Evolutionary conservation across 2,329 filamentous ascomycete species (phyloP), one percentile per base, ranked within the genome.

Genomic region (Penicillium janthinellum): DNA sequence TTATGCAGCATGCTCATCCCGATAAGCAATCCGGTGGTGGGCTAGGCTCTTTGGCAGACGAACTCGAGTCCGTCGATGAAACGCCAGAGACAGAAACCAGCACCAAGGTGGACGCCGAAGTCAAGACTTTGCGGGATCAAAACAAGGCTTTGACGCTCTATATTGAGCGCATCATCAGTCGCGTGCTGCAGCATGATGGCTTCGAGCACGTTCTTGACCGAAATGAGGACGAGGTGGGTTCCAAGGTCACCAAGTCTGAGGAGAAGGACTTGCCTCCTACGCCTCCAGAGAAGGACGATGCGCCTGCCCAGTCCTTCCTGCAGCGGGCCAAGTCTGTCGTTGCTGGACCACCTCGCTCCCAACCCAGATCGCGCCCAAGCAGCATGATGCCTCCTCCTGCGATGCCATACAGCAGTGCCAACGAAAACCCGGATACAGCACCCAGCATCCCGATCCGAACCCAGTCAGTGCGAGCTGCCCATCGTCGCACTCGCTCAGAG

Each of bases 141-240:
- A 98, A 99, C 82, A 98, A 98, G 81, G 95, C 95, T 34, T 83
- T 99, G 68, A 96, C 92, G 25, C 83, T 98, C 65, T 99, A 99
- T 81, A 97, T 99, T 82, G 96, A 98, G 85, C 96, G 95, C 80
- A 98, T 99, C 75, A 96, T 99, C 74, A 95, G 95, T 75, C 90
- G 95, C 58, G 86, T 99, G 47, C 84, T 99, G 63, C 90, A 96
- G 73, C 91, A 97, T 77, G 90, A 96, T 71, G 93, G 96, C 67
- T 98, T 96, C 67, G 94, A 99, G 78, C 88, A 91, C 63, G 96
- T 98, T 61, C 83, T 97, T 42, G 92, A 96, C 73, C 90, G 91
- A 75, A 90, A 89, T 8, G 86, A 87, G 68, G 78, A 80, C 28
- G 79, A 81, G 28, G 70, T 75, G 14, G 62, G 72, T 3, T 58